Percentiles rank a stretch among this genome's conserved stretches.
Conservation (phyloP, 1,139 yeast species). For the Pichia sorboxylosa region DNA sequence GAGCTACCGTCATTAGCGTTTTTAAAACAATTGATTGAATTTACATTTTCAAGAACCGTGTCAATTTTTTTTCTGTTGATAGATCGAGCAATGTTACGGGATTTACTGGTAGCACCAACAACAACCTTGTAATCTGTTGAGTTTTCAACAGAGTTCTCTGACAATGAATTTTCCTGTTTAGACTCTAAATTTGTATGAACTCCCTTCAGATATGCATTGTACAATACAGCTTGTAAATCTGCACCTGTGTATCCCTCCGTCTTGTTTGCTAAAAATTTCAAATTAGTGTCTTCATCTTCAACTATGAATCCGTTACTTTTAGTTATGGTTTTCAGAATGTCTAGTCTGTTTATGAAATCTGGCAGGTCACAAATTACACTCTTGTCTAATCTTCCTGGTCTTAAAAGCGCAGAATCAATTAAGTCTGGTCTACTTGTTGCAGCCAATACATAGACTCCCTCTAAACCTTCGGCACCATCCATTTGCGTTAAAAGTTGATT, state of each 20-base stretch:
- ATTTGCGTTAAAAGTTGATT: constrained; percentile 94
- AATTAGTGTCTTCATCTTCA: constrained; percentile 34
- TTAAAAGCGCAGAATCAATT: constrained; percentile 83
- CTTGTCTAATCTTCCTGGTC: constrained; percentile 95
- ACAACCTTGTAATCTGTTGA: not conserved
- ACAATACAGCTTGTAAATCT: constrained; percentile 84
- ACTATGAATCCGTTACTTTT: constrained; percentile 37
- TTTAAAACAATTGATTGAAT: not conserved
- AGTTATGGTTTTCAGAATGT: constrained; percentile 57
- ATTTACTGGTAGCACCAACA: not conserved
- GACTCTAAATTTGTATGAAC: constrained; percentile 66
- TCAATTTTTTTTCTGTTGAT: not conserved
- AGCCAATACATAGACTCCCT: constrained; percentile 92
- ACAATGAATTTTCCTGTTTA: not conserved
- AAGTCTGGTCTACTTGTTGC: constrained; percentile 94
- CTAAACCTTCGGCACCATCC: constrained; percentile 99
- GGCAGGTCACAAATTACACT: constrained; percentile 89
- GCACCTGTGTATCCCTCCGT: constrained; percentile 89
- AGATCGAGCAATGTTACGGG: not conserved
- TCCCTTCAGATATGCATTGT: constrained; percentile 84
- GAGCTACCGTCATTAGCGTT: not conserved
- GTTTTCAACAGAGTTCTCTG: not conserved
- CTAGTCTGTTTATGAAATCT: constrained; percentile 52
- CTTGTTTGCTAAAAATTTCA: constrained; percentile 42
- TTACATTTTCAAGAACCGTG: not conserved